Conservation (phyloP, 73 alveolate genomes). For the Stentor coeruleus region DNA sequence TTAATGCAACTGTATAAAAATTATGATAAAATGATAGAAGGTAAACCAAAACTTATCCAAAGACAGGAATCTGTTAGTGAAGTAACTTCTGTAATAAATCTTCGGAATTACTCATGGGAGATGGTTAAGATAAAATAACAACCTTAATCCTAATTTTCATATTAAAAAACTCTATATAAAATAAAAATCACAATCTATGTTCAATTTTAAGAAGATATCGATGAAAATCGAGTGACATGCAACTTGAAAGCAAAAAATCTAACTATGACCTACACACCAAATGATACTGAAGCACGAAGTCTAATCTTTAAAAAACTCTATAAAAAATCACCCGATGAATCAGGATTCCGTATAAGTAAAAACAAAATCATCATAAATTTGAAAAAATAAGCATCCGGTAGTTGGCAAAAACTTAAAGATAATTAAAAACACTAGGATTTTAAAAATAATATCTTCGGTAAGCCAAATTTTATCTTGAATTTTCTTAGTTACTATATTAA, state of each 20-base stretch:
- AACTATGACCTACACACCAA: not conserved
- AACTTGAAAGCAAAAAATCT: slow-evolving; percentile 6
- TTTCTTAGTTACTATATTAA: no score
- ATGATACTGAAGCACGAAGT: not conserved
- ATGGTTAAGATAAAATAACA: not conserved
- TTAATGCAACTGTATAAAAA: no score
- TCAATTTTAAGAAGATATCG: not conserved
- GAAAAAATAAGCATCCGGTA: not conserved
- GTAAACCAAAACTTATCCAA: not conserved
- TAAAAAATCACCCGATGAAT: not conserved
- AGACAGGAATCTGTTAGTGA: not conserved
- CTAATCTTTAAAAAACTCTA: not conserved
- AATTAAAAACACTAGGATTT: no score
- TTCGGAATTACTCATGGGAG: slow-evolving; percentile 6
- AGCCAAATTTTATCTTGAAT: no score
- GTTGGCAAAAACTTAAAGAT: slow-evolving; percentile 8
- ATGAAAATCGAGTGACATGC: not conserved
- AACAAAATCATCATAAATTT: slow-evolving; percentile 7
- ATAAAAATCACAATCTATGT: no score
- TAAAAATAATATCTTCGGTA: no score
- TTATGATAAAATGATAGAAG: no score
- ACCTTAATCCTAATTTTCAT: no score
- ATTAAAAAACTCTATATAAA: no score
- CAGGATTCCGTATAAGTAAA: not conserved
- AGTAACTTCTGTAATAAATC: not conserved